Evolutionary conservation across 2,329 filamentous ascomycete species (phyloP).

Genomic region (Thermothelomyces thermophilus): DNA sequence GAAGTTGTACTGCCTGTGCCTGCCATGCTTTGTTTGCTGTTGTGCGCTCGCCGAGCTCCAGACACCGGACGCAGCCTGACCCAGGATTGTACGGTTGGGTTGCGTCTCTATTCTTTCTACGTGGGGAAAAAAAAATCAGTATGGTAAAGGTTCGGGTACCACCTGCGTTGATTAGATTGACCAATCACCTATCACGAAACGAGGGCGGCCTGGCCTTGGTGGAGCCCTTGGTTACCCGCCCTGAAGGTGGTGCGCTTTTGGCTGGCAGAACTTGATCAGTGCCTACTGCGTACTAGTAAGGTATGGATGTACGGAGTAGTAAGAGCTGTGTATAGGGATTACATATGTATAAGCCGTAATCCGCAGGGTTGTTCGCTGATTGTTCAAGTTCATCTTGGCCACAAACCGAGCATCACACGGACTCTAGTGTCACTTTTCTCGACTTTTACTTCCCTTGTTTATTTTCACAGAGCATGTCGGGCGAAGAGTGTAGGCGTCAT

Average conservation of each 20-base stretch:
- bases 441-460: too few species aligned
- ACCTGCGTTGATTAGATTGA: not conserved
- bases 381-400: too few species aligned
- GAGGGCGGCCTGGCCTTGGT: not conserved
- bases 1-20: slow-evolving; percentile 46
- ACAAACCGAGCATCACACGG: too few species aligned
- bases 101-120: slow-evolving; percentile 1
- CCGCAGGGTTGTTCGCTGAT: too few species aligned
- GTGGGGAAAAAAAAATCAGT: slow-evolving; percentile 12
- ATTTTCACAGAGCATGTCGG: too few species aligned
- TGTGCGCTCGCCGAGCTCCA: slow-evolving; percentile 1
- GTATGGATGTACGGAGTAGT: too few species aligned
- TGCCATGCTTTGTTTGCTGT: slow-evolving; percentile 26
- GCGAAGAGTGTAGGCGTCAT: too few species aligned
- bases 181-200: not conserved
- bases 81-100: not conserved
- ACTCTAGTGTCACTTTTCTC: too few species aligned
- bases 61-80: not conserved
- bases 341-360: too few species aligned
- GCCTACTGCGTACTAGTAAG: too few species aligned
- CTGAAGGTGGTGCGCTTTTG: not conserved
- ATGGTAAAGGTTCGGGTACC: slow-evolving; percentile 5
- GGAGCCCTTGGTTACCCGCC: not conserved
- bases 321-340: too few species aligned
- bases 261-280: not conserved